Conservation (phyloP, 495 filamentous ascomycete genomes). For the Penicillium bovifimosum region DNA sequence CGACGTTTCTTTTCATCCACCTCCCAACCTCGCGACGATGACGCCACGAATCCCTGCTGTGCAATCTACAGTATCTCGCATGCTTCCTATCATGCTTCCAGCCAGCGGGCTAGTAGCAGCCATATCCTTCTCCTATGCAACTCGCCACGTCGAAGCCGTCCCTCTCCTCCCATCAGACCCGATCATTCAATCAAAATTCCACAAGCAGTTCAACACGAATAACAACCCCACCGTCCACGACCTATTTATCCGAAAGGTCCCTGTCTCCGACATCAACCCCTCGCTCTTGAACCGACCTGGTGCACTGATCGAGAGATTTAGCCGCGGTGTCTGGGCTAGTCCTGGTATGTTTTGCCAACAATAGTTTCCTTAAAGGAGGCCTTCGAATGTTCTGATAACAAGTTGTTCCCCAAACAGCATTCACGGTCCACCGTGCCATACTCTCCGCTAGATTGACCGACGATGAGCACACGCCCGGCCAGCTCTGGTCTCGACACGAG, state of each 20-base stretch:
- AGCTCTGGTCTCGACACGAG: slow-evolving; percentile 51
- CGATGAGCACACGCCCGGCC: neutral
- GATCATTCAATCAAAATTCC: slow-evolving; percentile 42
- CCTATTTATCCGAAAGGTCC: slow-evolving; percentile 47
- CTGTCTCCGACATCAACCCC: slow-evolving; percentile 50
- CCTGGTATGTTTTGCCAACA: slow-evolving; percentile 27
- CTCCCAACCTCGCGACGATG: no score
- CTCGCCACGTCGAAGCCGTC: slow-evolving; percentile 6
- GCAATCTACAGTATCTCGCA: no score
- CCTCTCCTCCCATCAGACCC: slow-evolving; percentile 44
- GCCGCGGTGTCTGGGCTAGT: slow-evolving; percentile 51
- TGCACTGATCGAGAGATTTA: slow-evolving; percentile 47
- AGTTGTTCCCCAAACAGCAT: no score
- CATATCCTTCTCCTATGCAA: slow-evolving; percentile 5
- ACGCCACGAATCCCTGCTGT: no score
- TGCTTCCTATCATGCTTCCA: neutral
- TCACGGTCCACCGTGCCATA: no score
- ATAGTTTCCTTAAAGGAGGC: no score
- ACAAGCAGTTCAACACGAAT: slow-evolving; percentile 48
- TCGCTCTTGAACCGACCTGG: slow-evolving; percentile 45
- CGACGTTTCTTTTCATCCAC: no score
- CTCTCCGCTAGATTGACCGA: slow-evolving; percentile 7
- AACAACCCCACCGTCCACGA: slow-evolving; percentile 51
- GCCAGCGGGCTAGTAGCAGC: neutral
- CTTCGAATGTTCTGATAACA: no score